These are phyloP conservation scores for Zoysia japonica DNA, from an alignment of 176 grass and related monocot genomes.

Conservation along the genomic window DNA sequence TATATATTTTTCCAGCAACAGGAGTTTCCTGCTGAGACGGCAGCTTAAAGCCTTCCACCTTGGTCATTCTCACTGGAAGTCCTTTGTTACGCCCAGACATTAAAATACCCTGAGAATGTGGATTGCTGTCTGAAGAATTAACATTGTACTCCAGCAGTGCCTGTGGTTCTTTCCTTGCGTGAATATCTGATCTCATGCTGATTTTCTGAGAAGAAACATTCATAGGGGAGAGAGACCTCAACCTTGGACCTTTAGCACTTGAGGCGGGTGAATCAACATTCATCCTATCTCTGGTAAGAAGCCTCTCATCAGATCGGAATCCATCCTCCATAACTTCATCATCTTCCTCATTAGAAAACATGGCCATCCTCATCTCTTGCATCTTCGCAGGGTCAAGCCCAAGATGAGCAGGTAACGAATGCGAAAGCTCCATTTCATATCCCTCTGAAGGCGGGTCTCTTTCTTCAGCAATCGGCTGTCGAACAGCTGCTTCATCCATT, in stretches of 20 bases:
- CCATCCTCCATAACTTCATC: constrained; percentile 52
- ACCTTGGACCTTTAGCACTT: constrained; percentile 44
- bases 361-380: constrained; percentile 70
- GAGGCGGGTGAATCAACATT: constrained; percentile 59
- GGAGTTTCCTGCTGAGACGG: constrained; percentile 70
- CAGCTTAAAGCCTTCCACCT: constrained; percentile 84
- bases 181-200: constrained; percentile 43
- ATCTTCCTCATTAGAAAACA: constrained; percentile 66
- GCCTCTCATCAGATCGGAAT: constrained; percentile 49
- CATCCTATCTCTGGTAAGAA: constrained; percentile 53
- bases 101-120: constrained; percentile 64
- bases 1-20: constrained; percentile 59
- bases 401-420: constrained; percentile 89
- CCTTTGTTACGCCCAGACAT: constrained; percentile 79
- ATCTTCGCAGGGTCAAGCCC: constrained; percentile 84
- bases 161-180: constrained; percentile 61
- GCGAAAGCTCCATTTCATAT: constrained; percentile 65
- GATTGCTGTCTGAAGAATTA: constrained; percentile 57
- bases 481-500: constrained; percentile 61
- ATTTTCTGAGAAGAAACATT: constrained; percentile 56
- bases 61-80: constrained; percentile 61
- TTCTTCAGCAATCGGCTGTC: constrained; percentile 49
- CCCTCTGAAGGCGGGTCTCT: constrained; percentile 49
- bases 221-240: constrained; percentile 60
- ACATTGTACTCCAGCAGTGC: constrained; percentile 71